Base-by-base conservation (phyloP, 768 basidiomycete species). In the Tremella yokohamensis region DNA sequence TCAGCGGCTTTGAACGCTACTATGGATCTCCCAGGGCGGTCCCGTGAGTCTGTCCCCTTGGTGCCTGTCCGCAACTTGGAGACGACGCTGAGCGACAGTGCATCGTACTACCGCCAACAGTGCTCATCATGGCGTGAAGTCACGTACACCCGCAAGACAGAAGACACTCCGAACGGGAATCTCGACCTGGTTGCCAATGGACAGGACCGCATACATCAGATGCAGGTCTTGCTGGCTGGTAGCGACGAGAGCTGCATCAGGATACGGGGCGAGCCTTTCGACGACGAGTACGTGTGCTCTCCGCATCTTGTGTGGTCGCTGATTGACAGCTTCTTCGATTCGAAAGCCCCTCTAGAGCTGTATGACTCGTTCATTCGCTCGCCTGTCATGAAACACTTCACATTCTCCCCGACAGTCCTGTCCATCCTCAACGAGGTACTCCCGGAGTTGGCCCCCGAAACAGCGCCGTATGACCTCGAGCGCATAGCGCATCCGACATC, bases 381-480 rank as follows among this genome's bases (percentile, higher is more conserved):
- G 8, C 71, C 73, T 1, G 73, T 69, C n/a, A 65, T 75, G 62
- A 68, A 70, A 47, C 73, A 75, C 38, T 74, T 74, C 47, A 55
- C 67, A 7, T 72, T 74, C 56, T 72, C 75, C 9, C 63, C 71
- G 1, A 63, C 63, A 2, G 69, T 76, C 11, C 60, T 76, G 1
- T 25, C 55, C 44, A 69, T 74, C 45, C 51, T 76, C 34, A 74
- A 76, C 47, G 54, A 60, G 12, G 61, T 50, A 7, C 38, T 76
- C 7, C 64, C 61, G 2, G 15, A 55, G 1, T 54, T 76, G 18
- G 57, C 72, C 13, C 72, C 72, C 0, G 68, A 68, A 3, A 34
- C 58, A 6, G 37, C 22, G 16, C 58, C 56, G 12, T 73, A 71
- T 44, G 62, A 63, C 39, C 57, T 69, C 3, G 57, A 66, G 19